These are phyloP conservation scores for Wickerhamiella australiensis DNA, from an alignment of 805 yeast genomes.

Conservation along the genomic window DNA sequence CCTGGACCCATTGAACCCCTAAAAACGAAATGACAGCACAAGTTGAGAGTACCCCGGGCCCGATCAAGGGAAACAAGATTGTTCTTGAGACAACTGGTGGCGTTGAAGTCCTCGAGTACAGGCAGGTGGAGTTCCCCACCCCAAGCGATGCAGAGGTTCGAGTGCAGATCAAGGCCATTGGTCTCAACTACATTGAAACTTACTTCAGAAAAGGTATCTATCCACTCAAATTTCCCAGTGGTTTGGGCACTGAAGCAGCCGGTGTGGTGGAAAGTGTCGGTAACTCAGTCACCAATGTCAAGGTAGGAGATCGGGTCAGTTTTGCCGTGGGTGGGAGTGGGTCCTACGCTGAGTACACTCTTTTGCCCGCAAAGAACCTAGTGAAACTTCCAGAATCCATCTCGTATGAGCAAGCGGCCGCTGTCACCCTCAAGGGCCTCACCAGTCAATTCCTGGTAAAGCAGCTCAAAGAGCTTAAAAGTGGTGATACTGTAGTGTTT, in stretches of 20 bases:
- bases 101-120: constrained; percentile 4
- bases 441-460: constrained; percentile 63
- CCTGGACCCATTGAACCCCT: too few relatives aligned
- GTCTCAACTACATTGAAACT: constrained; percentile 71
- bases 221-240: constrained; percentile 55
- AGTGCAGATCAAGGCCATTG: constrained; percentile 63
- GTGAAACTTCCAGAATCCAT: constrained; percentile 41
- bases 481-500: constrained; percentile 60
- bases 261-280: constrained; percentile 40
- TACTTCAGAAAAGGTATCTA: constrained; percentile 76
- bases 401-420: constrained; percentile 43
- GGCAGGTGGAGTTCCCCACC: constrained; percentile 4
- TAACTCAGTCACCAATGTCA: constrained; percentile 34
- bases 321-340: constrained; percentile 52
- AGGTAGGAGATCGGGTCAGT: constrained; percentile 45
- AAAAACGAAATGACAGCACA: not conserved
- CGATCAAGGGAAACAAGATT: constrained; percentile 6
- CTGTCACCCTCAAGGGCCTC: constrained; percentile 51
- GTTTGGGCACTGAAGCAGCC: constrained; percentile 42
- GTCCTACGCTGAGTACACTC: constrained; percentile 65
- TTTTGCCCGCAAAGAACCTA: constrained; percentile 27
- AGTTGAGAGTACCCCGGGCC: constrained; percentile 10
- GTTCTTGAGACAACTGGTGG: constrained; percentile 4
- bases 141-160: constrained; percentile 46
- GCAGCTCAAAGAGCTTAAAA: constrained; percentile 54